A percentile compares a stretch with the other conserved stretches of the same genome.
These are phyloP conservation scores for Solanum etuberosum DNA, from an alignment of 257 asterid species.

Conservation along the genomic window DNA sequence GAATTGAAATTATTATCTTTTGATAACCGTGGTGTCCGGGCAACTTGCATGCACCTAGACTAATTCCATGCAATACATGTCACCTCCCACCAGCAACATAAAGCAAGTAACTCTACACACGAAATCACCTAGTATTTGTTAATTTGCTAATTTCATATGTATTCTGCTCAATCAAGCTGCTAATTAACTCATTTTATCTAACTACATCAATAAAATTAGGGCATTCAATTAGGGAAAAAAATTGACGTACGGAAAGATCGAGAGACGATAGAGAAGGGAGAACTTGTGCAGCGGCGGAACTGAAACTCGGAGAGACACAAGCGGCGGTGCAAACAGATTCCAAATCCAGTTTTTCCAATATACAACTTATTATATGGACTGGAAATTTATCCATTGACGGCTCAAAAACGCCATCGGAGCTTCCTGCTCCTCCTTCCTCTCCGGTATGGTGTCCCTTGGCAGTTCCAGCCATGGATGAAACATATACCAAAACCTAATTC, in stretches of 20 bases:
- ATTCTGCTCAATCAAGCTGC: neutral
- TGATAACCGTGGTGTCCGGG: neutral
- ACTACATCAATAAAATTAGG: neutral
- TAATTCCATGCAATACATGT: neutral
- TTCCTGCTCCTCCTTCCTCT: neutral
- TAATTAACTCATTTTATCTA: neutral
- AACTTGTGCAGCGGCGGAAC: constrained; percentile 29
- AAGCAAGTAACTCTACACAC: neutral
- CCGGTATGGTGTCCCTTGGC: neutral
- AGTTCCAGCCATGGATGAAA: neutral
- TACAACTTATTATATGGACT: constrained; percentile 24
- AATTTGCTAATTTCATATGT: neutral
- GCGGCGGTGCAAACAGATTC: constrained; percentile 50
- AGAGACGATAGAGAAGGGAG: constrained; percentile 36
- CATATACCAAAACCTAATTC: neutral
- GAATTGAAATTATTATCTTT: neutral
- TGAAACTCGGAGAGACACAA: constrained; percentile 37
- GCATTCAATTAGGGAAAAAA: neutral
- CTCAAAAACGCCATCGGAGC: constrained; percentile 3
- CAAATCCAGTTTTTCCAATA: constrained; percentile 41
- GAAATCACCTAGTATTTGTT: neutral
- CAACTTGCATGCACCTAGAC: neutral
- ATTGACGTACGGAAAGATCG: constrained; percentile 60
- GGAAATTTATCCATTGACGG: constrained; percentile 35
- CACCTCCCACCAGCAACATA: neutral